Evolutionary conservation across 179 eudicot species (phyloP), one percentile per base, ranked within the genome.

Genomic region (Spergularia azorica): DNA sequence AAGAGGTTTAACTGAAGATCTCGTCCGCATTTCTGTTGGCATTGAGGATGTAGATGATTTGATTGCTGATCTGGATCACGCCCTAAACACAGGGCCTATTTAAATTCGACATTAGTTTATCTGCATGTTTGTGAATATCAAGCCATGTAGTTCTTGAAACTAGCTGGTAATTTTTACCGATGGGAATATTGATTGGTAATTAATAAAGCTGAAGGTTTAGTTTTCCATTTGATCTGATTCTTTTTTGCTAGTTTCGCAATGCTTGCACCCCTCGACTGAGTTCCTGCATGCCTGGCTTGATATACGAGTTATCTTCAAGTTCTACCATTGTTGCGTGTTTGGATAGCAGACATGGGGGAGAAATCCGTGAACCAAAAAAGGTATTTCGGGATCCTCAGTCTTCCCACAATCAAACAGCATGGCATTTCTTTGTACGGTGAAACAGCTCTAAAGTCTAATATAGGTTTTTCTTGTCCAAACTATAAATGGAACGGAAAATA

Each of bases 1-100:
- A 20, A 86, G 97, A 84, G 99, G 99, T 62, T 81, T 93, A 51
- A 90, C 92, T 0, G 95, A 95, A 77, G 99, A 95, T 88, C 95
- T 95, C 39, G 88, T 95, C 38, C 95, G 99, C 43, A 88, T 95
- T 57, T 95, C 98, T 5, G 97, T 93, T 2, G 99, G 99, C 41
- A 91, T 93, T 46, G 98, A 93, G 79, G 99, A 93, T 83, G 98
- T 89, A 39, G 74, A 87, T 59, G 99, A 95, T 81, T 80, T 95
- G 79, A 95, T 95, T 75, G 86, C 93, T 32, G 99, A 95, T 85
- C 79, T 95, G 63, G 96, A 89, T 69, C 72, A 84, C 66, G 98
- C 98, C 51, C 86, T 95, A 12, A 81, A 71, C 67, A 88, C 97
- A 5, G 99, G 98, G 12, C 99, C 94, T 39, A 9, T 67, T 13